Evolutionary conservation across 2,329 filamentous ascomycete species (phyloP).

Genomic region (Chaetomiaceae sp.): DNA sequence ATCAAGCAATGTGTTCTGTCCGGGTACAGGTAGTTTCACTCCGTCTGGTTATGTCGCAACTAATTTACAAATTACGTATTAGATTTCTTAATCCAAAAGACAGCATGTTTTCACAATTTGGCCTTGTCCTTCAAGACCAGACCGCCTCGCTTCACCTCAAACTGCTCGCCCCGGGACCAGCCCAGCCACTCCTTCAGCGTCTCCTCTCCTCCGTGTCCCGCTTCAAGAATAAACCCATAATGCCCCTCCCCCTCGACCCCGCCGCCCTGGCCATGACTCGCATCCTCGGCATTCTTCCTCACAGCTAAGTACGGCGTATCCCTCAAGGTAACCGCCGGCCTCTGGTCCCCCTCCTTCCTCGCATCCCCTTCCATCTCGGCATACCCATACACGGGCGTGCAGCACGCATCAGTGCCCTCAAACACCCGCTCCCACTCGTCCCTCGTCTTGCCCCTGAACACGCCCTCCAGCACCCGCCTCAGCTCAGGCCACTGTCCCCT

Average conservation of each 20-base stretch:
- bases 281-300: slow-evolving; percentile 38
- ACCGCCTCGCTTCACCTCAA: slow-evolving; percentile 58
- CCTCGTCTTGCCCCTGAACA: slow-evolving; percentile 67
- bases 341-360: slow-evolving; percentile 60
- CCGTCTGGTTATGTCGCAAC: no score
- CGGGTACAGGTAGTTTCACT: no score
- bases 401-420: slow-evolving; percentile 87
- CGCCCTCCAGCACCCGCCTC: slow-evolving; percentile 51
- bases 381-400: slow-evolving; percentile 78
- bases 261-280: slow-evolving; percentile 55
- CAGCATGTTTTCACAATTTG: slow-evolving; percentile 11
- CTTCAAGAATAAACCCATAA: slow-evolving; percentile 50
- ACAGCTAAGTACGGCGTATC: slow-evolving; percentile 65
- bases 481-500: slow-evolving; percentile 63
- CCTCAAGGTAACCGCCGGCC: slow-evolving; percentile 64
- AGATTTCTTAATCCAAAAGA: no score
- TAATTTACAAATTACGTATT: no score
- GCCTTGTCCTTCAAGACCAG: slow-evolving; percentile 44
- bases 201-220: slow-evolving; percentile 69
- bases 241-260: slow-evolving; percentile 67
- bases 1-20: no score
- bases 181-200: slow-evolving; percentile 68
- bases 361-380: slow-evolving; percentile 59
- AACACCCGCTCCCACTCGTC: slow-evolving; percentile 81
- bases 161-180: slow-evolving; percentile 69